Conservation (phyloP, 192 early-diverging fungal genomes). For the Coemansia sp. region DNA sequence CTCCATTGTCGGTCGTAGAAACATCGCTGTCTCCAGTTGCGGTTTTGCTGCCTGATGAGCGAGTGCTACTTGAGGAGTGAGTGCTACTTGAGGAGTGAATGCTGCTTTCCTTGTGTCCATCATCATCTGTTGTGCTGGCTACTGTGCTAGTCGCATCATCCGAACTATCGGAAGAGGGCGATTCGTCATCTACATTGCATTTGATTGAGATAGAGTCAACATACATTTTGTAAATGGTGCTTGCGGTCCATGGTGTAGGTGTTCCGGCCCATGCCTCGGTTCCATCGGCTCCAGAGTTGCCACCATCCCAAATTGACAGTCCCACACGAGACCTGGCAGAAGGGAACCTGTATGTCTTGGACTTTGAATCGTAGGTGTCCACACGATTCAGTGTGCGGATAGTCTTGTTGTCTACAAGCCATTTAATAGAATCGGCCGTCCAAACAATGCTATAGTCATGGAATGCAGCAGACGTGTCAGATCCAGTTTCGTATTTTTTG, state of each 20-base stretch:
- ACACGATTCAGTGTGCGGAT: constrained; percentile 55
- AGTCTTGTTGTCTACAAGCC: constrained; percentile 60
- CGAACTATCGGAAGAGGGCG: not conserved
- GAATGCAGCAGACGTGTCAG: constrained; percentile 48
- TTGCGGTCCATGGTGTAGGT: constrained; percentile 57
- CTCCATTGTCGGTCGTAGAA: too few species aligned
- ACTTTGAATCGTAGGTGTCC: constrained; percentile 51
- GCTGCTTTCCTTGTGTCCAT: too few species aligned
- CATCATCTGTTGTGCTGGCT: not conserved
- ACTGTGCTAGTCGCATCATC: not conserved
- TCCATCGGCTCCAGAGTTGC: constrained; percentile 55
- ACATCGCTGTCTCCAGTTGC: too few species aligned
- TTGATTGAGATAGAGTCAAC: constrained; percentile 58
- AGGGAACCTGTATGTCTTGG: constrained; percentile 53
- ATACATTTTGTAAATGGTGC: constrained; percentile 55
- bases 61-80: too few species aligned
- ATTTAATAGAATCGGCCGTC: constrained; percentile 56
- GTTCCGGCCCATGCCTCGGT: constrained; percentile 63
- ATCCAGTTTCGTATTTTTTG: constrained; percentile 28
- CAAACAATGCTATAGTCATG: constrained; percentile 68
- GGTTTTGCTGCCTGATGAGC: too few species aligned
- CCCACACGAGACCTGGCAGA: constrained; percentile 57
- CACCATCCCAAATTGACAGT: constrained; percentile 69
- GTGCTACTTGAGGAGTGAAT: too few species aligned
- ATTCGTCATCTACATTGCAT: constrained; percentile 23